A percentile compares a stretch with the other conserved stretches of the same genome.
These are phyloP conservation scores for Prinsepia uniflora DNA, from an alignment of 306 rosid genomes.

Conservation along the genomic window DNA sequence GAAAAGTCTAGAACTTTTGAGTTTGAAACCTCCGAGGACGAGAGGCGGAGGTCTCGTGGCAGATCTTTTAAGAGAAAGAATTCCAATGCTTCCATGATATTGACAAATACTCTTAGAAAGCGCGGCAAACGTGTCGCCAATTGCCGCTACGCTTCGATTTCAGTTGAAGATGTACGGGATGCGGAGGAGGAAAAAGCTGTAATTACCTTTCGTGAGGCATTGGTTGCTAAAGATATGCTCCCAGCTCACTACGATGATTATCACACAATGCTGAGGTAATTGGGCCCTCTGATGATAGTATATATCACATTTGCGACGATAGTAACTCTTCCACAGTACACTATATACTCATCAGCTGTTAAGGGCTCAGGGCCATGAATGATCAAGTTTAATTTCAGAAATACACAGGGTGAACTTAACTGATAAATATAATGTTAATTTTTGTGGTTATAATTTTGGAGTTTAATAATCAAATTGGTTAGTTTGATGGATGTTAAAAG, in stretches of 20 bases:
- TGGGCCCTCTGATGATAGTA: slow-evolving; percentile 14
- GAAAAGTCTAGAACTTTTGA: slow-evolving; percentile 50
- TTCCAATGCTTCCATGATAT: slow-evolving; percentile 55
- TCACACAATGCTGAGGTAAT: slow-evolving; percentile 84
- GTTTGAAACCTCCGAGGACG: slow-evolving; percentile 75
- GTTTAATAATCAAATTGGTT: no score
- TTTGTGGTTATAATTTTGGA: no score
- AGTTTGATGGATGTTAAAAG: background rate
- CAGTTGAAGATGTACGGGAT: slow-evolving; percentile 86
- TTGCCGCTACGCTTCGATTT: slow-evolving; percentile 56
- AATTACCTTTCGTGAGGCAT: slow-evolving; percentile 49
- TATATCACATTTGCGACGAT: background rate
- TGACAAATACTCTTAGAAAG: slow-evolving; percentile 56
- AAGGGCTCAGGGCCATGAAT: no score
- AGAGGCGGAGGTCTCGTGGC: slow-evolving; percentile 62
- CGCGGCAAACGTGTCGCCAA: slow-evolving; percentile 65
- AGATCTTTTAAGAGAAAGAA: slow-evolving; percentile 78
- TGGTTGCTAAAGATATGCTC: slow-evolving; percentile 62
- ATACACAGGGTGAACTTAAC: no score
- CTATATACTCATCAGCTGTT: no score
- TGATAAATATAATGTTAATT: no score
- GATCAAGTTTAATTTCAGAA: no score
- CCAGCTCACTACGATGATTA: slow-evolving; percentile 79
- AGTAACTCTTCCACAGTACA: no score
- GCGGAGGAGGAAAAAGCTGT: slow-evolving; percentile 86